Evolutionary conservation across 1,284 basidiomycete genomes (phyloP).

Genomic region (Ganoderma lucidum): DNA sequence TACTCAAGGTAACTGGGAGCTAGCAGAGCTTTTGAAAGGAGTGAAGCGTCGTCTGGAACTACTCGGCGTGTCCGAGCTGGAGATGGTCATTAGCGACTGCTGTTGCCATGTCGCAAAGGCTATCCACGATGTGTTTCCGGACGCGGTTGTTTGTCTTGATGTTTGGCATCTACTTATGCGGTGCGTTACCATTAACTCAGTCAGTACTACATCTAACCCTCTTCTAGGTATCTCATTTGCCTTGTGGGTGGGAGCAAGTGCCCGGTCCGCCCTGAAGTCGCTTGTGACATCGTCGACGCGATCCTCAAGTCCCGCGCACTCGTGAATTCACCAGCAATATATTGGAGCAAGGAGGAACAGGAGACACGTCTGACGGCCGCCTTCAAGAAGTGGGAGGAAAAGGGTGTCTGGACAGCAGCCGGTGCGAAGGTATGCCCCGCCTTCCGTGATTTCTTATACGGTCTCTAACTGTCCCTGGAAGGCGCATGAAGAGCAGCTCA

Average conservation of each 20-base stretch:
- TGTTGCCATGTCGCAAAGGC: conserved; percentile 32
- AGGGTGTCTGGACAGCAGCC: neutral
- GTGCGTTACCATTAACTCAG: neutral
- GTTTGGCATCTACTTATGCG: neutral
- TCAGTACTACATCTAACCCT: neutral
- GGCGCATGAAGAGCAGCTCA: neutral
- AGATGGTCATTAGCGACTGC: conserved; percentile 34
- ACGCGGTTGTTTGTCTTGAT: conserved; percentile 28
- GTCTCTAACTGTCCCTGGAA: too few relatives aligned
- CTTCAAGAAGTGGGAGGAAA: neutral
- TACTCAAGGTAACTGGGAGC: conserved; percentile 22
- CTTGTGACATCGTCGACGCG: neutral
- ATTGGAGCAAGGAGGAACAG: neutral
- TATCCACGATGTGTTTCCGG: conserved; percentile 19
- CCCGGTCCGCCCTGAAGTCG: neutral
- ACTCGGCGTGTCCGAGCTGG: conserved; percentile 26
- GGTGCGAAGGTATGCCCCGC: neutral
- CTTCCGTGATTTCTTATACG: too few relatives aligned
- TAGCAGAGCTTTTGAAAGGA: conserved; percentile 31
- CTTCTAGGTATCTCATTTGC: neutral
- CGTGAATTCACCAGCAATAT: neutral
- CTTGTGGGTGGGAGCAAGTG: neutral
- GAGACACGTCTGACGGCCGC: neutral
- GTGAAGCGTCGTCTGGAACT: conserved; percentile 15
- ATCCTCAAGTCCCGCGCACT: neutral